phyloP scores from a whole-genome alignment of 2,329 filamentous ascomycete genomes.

The Bimuria novae-zelandiae region DNA sequence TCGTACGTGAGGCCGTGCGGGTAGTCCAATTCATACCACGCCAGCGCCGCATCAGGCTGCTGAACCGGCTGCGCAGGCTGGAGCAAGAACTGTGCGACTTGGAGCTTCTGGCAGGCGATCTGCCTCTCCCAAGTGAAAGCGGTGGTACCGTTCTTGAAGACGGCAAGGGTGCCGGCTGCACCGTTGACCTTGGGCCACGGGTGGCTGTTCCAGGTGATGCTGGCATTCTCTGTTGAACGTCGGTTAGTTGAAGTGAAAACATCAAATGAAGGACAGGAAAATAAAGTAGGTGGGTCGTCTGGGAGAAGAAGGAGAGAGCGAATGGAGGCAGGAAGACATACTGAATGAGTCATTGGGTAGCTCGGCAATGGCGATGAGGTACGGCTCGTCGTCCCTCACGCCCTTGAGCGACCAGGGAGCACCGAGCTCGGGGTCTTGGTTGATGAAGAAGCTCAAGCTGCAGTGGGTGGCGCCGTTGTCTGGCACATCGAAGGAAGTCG shows the following conservation, averaged over 20 bases:
- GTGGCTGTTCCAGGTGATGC: constrained; percentile 34
- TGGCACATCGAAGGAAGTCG: constrained; percentile 40
- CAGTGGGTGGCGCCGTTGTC: constrained; percentile 28
- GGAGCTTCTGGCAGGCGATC: constrained; percentile 28
- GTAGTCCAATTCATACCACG: constrained; percentile 40
- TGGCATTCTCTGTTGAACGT: constrained; percentile 29
- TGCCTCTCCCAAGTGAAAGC: constrained; percentile 16
- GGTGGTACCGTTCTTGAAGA: constrained; percentile 18
- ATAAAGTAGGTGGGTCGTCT: too few species aligned
- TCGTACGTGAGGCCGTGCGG: constrained; percentile 40
- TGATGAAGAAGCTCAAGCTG: constrained; percentile 32
- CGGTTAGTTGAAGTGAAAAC: neutral
- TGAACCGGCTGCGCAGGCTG: constrained; percentile 20
- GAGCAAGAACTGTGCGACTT: constrained; percentile 34
- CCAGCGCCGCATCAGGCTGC: constrained; percentile 21
- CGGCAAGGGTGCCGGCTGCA: constrained; percentile 24
- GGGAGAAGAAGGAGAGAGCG: neutral
- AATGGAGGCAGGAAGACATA: neutral
- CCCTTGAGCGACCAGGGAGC: constrained; percentile 28
- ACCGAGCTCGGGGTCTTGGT: constrained; percentile 19
- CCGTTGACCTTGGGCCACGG: constrained; percentile 16
- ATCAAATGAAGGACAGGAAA: too few species aligned
- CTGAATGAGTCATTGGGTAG: constrained; percentile 13
- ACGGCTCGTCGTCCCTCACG: constrained; percentile 25
- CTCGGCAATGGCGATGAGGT: constrained; percentile 31